Percentiles rank a stretch among this genome's conserved stretches.
Evolutionary conservation across 2,329 filamentous ascomycete genomes (phyloP).

Genomic region (Stachybotrys elegans): DNA sequence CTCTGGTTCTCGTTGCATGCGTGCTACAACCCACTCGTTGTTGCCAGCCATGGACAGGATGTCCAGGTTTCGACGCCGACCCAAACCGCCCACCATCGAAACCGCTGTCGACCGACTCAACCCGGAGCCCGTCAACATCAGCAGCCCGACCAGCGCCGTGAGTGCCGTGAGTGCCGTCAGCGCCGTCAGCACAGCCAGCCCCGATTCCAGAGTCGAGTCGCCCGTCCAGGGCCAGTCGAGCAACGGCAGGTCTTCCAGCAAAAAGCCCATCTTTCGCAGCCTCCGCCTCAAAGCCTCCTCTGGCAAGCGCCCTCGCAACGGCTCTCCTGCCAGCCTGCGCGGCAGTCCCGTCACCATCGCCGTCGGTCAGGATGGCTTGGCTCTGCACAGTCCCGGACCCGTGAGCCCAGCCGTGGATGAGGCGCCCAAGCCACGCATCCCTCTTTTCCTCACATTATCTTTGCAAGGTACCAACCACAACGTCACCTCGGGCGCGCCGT

Average conservation of each 20-base stretch:
- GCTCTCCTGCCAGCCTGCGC: conserved; percentile 30
- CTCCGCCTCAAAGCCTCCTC: conserved; percentile 39
- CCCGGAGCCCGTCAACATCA: conserved; percentile 17
- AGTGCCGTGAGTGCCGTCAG: conserved; percentile 18
- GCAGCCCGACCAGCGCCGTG: conserved; percentile 21
- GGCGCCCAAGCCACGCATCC: conserved; percentile 22
- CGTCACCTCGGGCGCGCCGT: too few species aligned
- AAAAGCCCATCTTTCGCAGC: conserved; percentile 36
- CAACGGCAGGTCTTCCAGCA: conserved; percentile 16
- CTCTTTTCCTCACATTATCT: conserved; percentile 32
- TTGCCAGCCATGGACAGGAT: conserved; percentile 35
- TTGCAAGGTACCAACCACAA: conserved; percentile 32
- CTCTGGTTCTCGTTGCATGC: too few species aligned
- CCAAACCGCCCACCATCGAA: conserved; percentile 37
- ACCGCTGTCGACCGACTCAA: conserved; percentile 32
- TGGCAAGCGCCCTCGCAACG: conserved; percentile 37
- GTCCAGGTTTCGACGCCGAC: conserved; percentile 37
- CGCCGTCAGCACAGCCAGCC: conserved; percentile 15
- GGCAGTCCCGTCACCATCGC: conserved; percentile 24
- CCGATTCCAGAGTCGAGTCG: conserved; percentile 5
- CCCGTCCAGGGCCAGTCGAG: conserved; percentile 10
- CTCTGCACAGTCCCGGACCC: conserved; percentile 18
- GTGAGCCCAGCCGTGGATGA: too few species aligned
- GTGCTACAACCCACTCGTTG: too few species aligned
- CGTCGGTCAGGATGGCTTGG: conserved; percentile 30